Conservation (phyloP, 2,329 filamentous ascomycete genomes). For the Ceratocystis destructans region DNA sequence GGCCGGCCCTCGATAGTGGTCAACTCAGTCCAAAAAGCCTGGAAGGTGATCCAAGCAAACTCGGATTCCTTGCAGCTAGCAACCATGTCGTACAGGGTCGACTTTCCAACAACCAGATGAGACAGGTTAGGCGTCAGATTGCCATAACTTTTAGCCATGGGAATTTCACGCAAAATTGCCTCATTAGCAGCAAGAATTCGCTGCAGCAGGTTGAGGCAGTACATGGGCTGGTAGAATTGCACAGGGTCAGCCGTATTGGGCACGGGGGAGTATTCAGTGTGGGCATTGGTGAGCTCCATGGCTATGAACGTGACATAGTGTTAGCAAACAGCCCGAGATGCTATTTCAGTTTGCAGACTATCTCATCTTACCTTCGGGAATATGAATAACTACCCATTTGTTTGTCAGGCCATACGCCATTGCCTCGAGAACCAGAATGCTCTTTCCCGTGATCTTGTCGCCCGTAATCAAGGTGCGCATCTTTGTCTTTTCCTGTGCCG, state of each 20-base stretch:
- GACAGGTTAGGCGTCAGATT: constrained; percentile 30
- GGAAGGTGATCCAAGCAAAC: constrained; percentile 65
- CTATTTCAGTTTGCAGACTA: neutral
- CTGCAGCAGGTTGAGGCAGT: constrained; percentile 59
- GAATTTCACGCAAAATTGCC: constrained; percentile 42
- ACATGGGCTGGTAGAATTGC: constrained; percentile 65
- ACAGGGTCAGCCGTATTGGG: constrained; percentile 38
- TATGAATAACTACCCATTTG: constrained; percentile 75
- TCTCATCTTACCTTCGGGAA: constrained; percentile 62
- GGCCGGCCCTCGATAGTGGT: constrained; percentile 34
- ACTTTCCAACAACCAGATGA: constrained; percentile 46
- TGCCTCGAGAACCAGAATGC: constrained; percentile 68
- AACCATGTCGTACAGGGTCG: constrained; percentile 55
- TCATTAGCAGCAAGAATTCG: constrained; percentile 61
- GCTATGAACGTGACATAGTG: constrained; percentile 33
- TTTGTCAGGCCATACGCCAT: constrained; percentile 69
- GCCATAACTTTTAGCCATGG: constrained; percentile 33
- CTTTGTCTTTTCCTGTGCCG: constrained; percentile 37
- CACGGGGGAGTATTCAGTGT: constrained; percentile 66
- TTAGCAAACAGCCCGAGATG: neutral
- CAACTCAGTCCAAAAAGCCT: constrained; percentile 71
- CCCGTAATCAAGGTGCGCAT: constrained; percentile 58
- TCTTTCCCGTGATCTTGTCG: constrained; percentile 68
- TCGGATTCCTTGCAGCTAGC: constrained; percentile 62
- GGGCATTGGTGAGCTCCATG: constrained; percentile 65